Evolutionary conservation across 208 protist genomes (phyloP).

Genomic region (Crithidia sp.): DNA sequence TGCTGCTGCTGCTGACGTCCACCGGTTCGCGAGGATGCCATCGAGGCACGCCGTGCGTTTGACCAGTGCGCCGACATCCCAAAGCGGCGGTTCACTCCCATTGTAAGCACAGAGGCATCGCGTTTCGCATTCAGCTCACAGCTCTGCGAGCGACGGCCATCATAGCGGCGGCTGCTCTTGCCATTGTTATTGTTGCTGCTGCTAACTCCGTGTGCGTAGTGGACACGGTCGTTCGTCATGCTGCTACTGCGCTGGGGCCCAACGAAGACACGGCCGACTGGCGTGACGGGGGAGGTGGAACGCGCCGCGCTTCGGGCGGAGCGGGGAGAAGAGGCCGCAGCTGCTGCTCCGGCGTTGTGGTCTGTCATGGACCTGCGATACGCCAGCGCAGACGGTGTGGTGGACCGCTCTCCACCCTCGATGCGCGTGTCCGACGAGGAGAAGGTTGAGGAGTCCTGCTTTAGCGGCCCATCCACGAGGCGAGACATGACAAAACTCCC

Average conservation of each 20-base stretch:
- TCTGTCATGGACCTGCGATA: neutral
- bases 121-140: neutral
- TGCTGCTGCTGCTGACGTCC: too few species aligned
- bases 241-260: neutral
- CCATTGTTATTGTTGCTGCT: neutral
- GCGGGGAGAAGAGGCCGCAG: neutral
- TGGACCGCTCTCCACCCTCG: neutral
- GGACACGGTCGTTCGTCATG: neutral
- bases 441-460: neutral
- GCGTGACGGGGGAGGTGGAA: neutral
- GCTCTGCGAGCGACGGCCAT: neutral
- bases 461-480: neutral
- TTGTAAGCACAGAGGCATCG: too few species aligned
- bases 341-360: neutral
- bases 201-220: too few species aligned
- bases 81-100: neutral
- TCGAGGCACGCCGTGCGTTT: neutral
- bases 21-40: too few species aligned
- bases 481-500: constrained; percentile 16
- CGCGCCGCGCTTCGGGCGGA: neutral
- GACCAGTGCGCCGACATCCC: constrained; percentile 3
- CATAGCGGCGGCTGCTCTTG: neutral
- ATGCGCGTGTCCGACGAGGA: neutral
- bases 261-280: neutral
- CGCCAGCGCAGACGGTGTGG: neutral